Evolutionary conservation across 306 rosid genomes (phyloP), one percentile per base, ranked within the genome.

Genomic region (Carpinus viminea): DNA sequence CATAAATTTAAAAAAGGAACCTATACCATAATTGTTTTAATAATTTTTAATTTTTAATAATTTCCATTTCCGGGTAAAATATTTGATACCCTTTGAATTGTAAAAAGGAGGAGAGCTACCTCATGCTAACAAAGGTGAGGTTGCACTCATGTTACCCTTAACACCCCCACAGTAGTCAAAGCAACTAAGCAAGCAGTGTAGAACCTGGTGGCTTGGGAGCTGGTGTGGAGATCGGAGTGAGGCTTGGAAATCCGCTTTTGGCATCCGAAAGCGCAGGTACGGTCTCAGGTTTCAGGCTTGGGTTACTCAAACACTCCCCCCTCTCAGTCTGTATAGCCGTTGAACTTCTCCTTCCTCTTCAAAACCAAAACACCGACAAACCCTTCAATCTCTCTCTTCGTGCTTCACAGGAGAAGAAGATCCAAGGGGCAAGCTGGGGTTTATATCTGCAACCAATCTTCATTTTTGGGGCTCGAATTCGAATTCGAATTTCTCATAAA

Each of bases 171-270:
- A n/a, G 24, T 21, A 10, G 31, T 3, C 15, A 9, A 20, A 18
- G 1, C n/a, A n/a, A n/a, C 52, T 11, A 20, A 55, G 4, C 6
- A n/a, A n/a, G 31, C 10, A n/a, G 34, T 24, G 12, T 3, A 24
- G 78, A 66, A 18, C 68, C 64, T 48, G 28, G 47, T 75, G 88
- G 76, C 47, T 80, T 76, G 85, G 87, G 8, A 64, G 69, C 70
- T 76, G 84, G 86, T 80, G 85, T 76, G 88, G 87, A 82, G 77
- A 1, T 53, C 70, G 83, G 83, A 74, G 57, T 66, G 79, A 88
- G 97, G 93, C 76, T 90, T 84, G 95, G 93, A 48, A 56, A 55
- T 56, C 79, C 48, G 84, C 70, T 86, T 79, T 36, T 73, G 76
- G 70, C 59, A 2, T 38, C 85, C 64, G 80, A 73, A 82, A 75